Percentiles rank a stretch among this genome's conserved stretches.
Conservation (phyloP, 108 stramenopile genomes). For the Nitzschia sp. region DNA sequence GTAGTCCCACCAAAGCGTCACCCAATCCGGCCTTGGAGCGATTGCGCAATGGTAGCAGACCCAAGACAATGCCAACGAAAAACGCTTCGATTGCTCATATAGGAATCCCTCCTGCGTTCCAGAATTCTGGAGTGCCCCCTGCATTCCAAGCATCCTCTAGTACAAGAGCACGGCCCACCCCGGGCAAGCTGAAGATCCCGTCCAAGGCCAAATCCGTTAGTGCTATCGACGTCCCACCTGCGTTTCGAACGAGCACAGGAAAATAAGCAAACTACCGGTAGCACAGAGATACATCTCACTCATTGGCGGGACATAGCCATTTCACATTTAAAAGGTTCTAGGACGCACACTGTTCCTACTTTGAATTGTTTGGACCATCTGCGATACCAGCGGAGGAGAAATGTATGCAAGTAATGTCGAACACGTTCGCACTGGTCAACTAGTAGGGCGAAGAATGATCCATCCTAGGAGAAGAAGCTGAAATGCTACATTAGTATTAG, state of each 20-base stretch:
- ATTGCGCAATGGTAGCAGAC: constrained; percentile 7
- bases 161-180: background rate
- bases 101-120: background rate
- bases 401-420: too few relatives aligned
- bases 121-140: background rate
- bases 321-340: too few relatives aligned
- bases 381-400: too few relatives aligned
- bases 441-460: too few relatives aligned
- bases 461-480: too few relatives aligned
- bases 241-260: constrained; percentile 1
- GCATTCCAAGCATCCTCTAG: background rate
- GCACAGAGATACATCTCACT: too few relatives aligned
- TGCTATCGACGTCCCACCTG: constrained; percentile 5
- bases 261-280: background rate
- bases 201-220: constrained; percentile 2
- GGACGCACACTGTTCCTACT: too few relatives aligned
- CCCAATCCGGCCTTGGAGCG: constrained; percentile 1
- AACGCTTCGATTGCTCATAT: background rate
- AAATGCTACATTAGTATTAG: too few relatives aligned
- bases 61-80: background rate
- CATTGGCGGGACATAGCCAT: too few relatives aligned
- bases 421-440: too few relatives aligned
- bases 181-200: constrained; percentile 12
- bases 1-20: background rate
- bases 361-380: too few relatives aligned